Percentiles rank a stretch among this genome's conserved stretches.
Conservation (phyloP, 768 basidiomycete species). For the Rickenella mellea region DNA sequence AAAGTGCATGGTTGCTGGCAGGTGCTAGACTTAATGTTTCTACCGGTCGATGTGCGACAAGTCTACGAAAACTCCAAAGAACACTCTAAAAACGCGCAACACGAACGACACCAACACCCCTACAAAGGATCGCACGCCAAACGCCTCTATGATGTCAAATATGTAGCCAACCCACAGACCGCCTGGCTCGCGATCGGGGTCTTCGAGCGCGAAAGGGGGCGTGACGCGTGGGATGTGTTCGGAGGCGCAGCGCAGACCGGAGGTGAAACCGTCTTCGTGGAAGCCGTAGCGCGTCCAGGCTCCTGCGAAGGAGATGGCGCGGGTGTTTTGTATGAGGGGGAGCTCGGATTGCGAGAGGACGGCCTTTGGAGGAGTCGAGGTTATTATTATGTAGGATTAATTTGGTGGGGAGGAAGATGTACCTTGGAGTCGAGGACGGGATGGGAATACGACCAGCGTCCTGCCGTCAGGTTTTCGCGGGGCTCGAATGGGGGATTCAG, state of each 20-base stretch:
- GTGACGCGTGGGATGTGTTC: conserved; percentile 19
- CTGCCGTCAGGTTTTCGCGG: conserved; percentile 31
- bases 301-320: conserved; percentile 56
- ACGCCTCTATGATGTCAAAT: conserved; percentile 32
- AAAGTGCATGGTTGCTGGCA: too few relatives aligned
- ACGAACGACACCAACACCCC: conserved; percentile 5
- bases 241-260: conserved; percentile 27
- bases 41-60: not conserved
- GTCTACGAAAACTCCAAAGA: not conserved
- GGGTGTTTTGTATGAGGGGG: conserved; percentile 47
- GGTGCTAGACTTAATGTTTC: too few relatives aligned
- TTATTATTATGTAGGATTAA: not conserved
- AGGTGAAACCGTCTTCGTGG: conserved; percentile 70
- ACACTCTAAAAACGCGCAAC: not conserved
- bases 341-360: conserved; percentile 46
- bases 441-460: conserved; percentile 56
- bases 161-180: conserved; percentile 16
- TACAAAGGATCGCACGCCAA: conserved; percentile 18
- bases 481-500: conserved; percentile 65
- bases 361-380: conserved; percentile 24
- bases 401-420: conserved; percentile 7
- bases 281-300: conserved; percentile 74
- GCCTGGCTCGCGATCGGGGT: conserved; percentile 22
- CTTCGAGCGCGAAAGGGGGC: conserved; percentile 34
- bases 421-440: conserved; percentile 52